Conservation (phyloP, 169 alveolate genomes). For the Perkinsus marinus region DNA sequence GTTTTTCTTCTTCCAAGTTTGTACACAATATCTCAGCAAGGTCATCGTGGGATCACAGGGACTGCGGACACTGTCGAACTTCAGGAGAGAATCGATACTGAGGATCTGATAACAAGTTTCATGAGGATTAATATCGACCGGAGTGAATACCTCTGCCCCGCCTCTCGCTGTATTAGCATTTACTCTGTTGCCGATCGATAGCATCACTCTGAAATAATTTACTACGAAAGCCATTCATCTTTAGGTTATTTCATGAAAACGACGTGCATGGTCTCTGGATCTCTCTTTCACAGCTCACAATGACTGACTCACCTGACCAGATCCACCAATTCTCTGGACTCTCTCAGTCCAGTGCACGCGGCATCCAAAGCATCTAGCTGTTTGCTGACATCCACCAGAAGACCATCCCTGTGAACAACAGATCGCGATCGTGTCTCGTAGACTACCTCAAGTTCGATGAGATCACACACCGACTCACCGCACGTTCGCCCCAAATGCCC, state of each 20-base stretch:
- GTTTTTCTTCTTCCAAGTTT: neutral
- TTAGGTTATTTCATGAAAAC: neutral
- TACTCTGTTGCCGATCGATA: neutral
- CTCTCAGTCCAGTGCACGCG: neutral
- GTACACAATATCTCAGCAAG: neutral
- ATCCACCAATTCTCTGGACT: neutral
- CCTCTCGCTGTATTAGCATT: neutral
- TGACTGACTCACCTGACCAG: neutral
- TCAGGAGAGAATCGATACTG: neutral
- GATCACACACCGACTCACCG: neutral
- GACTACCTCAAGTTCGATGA: too few species aligned
- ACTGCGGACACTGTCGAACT: neutral
- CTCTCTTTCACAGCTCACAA: neutral
- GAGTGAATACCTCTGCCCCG: neutral
- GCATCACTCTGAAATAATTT: neutral
- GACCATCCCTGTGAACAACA: neutral
- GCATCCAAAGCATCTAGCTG: neutral
- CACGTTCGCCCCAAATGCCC: neutral
- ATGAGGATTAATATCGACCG: neutral
- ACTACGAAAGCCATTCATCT: neutral
- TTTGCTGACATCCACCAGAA: neutral
- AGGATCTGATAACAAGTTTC: neutral
- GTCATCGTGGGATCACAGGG: neutral
- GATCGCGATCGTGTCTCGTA: too few species aligned
- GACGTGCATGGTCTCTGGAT: too few species aligned